Percentiles rank a stretch among this genome's conserved stretches.
These are phyloP conservation scores for Rhizopogon sp. DNA, from an alignment of 768 basidiomycete genomes.

Conservation along the genomic window DNA sequence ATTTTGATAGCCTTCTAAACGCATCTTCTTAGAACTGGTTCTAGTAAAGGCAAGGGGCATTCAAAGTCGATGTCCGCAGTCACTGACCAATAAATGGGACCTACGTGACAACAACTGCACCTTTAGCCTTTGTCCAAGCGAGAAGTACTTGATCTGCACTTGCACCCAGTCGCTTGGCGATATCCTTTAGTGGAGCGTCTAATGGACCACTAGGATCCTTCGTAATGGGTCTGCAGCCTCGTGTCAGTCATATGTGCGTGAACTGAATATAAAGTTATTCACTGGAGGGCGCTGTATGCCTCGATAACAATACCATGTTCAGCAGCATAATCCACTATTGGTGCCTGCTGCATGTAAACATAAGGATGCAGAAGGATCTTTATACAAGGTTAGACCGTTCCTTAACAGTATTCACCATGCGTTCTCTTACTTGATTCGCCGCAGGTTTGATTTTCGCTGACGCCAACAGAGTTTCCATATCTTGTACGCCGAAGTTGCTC, in stretches of 20 bases:
- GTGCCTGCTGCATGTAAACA: constrained; percentile 47
- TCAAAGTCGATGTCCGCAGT: neutral
- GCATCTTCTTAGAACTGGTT: constrained; percentile 58
- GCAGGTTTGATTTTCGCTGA: constrained; percentile 59
- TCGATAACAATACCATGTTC: constrained; percentile 62
- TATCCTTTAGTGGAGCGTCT: constrained; percentile 50
- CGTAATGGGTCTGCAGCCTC: constrained; percentile 49
- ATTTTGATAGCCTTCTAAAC: constrained; percentile 62
- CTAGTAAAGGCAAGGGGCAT: constrained; percentile 23
- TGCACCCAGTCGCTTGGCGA: constrained; percentile 45
- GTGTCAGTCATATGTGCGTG: neutral
- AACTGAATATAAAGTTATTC: constrained; percentile 11
- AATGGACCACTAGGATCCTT: constrained; percentile 56
- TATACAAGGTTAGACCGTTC: neutral
- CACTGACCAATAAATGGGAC: constrained; percentile 2
- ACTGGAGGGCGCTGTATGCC: constrained; percentile 68
- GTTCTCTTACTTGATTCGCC: constrained; percentile 55
- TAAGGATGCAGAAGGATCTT: constrained; percentile 73
- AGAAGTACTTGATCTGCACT: constrained; percentile 64
- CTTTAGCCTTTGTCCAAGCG: constrained; percentile 70
- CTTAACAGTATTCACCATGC: neutral
- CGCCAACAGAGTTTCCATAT: constrained; percentile 51
- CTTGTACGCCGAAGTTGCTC: constrained; percentile 56
- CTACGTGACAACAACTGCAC: constrained; percentile 60
- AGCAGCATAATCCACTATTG: constrained; percentile 53